Percentiles rank a stretch among this genome's conserved stretches.
phyloP scores from a whole-genome alignment of 805 yeast genomes.

The Pichia rugopelliculosa region DNA sequence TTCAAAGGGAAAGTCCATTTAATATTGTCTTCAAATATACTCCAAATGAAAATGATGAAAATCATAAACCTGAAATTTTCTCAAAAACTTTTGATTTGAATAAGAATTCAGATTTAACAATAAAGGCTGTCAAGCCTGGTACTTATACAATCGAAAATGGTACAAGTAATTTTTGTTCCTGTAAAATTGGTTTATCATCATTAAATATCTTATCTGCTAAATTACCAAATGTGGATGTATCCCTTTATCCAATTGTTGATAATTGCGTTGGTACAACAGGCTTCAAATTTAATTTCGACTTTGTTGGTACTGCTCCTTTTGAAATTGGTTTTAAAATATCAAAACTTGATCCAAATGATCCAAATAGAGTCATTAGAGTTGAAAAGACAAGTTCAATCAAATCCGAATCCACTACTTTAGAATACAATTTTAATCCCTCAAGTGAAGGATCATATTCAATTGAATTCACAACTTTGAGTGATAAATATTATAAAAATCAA shows the following conservation, averaged over 20 bases:
- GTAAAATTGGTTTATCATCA: constrained; percentile 52
- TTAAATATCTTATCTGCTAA: constrained; percentile 39
- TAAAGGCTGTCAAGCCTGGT: constrained; percentile 54
- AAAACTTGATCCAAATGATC: constrained; percentile 36
- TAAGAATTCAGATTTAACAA: constrained; percentile 16
- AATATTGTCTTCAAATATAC: constrained; percentile 29
- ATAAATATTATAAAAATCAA: constrained; percentile 44
- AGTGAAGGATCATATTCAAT: constrained; percentile 77
- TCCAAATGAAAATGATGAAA: constrained; percentile 21
- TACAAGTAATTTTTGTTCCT: constrained; percentile 57
- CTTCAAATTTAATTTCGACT: constrained; percentile 55
- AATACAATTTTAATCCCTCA: constrained; percentile 67
- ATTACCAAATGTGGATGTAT: constrained; percentile 35
- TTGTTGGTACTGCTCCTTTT: constrained; percentile 81
- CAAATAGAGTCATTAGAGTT: constrained; percentile 17
- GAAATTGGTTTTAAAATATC: constrained; percentile 55
- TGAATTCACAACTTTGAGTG: constrained; percentile 57
- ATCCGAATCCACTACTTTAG: constrained; percentile 25
- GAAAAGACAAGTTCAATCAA: constrained; percentile 24
- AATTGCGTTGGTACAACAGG: constrained; percentile 93
- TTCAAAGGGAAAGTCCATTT: constrained; percentile 41
- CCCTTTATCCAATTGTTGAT: constrained; percentile 62
- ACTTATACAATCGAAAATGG: constrained; percentile 49
- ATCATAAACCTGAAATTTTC: constrained; percentile 11
- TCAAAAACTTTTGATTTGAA: constrained; percentile 25